A percentile compares a stretch with the other conserved stretches of the same genome.
Conservation (phyloP, 495 filamentous ascomycete species). For the Daldinia grandis region DNA sequence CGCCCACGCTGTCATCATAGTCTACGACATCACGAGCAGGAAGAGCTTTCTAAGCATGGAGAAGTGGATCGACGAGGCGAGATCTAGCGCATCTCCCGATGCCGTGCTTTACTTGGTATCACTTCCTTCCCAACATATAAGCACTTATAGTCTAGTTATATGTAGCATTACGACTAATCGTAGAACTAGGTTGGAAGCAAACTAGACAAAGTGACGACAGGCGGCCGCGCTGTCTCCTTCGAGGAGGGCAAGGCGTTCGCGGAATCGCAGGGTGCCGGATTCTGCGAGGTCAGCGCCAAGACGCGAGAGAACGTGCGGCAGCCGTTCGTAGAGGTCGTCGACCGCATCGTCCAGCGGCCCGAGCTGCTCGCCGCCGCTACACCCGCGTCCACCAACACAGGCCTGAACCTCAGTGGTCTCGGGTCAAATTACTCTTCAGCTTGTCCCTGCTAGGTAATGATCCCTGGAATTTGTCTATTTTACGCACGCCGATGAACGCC, state of each 20-base stretch:
- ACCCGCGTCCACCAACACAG: conserved; percentile 19
- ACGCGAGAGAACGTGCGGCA: conserved; percentile 61
- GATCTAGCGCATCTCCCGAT: conserved; percentile 59
- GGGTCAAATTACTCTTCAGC: conserved; percentile 30
- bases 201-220: conserved; percentile 56
- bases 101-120: conserved; percentile 63
- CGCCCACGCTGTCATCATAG: conserved; percentile 66
- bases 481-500: conserved; percentile 22
- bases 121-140: too few species aligned
- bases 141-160: neutral
- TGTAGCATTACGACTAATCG: conserved; percentile 9
- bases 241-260: conserved; percentile 63
- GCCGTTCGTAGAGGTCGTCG: conserved; percentile 65
- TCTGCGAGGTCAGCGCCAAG: conserved; percentile 66
- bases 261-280: conserved; percentile 54
- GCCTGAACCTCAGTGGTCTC: conserved; percentile 31
- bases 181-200: conserved; percentile 59
- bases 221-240: conserved; percentile 55
- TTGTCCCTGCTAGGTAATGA: conserved; percentile 36
- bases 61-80: conserved; percentile 67
- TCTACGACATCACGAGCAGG: conserved; percentile 66
- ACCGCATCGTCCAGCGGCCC: conserved; percentile 59
- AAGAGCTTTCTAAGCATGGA: conserved; percentile 66
- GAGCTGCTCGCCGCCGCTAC: conserved; percentile 49
- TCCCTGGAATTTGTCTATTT: neutral